Evolutionary conservation across 257 asterid species (phyloP).

Genomic region (Jacaranda copaia): DNA sequence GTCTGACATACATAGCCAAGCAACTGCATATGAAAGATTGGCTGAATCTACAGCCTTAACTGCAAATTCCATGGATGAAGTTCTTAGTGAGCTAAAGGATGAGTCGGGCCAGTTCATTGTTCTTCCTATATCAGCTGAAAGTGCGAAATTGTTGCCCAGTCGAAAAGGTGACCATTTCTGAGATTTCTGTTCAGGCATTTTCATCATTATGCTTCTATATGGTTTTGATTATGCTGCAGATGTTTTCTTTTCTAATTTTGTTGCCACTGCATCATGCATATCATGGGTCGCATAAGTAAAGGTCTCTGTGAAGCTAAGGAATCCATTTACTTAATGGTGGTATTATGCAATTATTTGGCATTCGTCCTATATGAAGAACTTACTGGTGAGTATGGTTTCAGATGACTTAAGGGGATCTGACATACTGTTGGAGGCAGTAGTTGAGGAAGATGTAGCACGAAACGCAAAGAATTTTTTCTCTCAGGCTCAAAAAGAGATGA

Average conservation of each 20-base stretch:
- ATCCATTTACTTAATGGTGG: neutral
- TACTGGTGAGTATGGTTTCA: conserved; percentile 40
- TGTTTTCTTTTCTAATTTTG: neutral
- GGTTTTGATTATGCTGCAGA: conserved; percentile 16
- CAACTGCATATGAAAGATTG: conserved; percentile 64
- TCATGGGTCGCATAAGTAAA: neutral
- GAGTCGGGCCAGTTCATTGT: conserved; percentile 78
- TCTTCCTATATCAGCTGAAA: conserved; percentile 93
- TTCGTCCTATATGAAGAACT: conserved; percentile 13
- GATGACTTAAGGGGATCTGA: conserved; percentile 76
- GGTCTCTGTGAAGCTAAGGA: conserved; percentile 6
- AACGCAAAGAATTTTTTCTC: conserved; percentile 69
- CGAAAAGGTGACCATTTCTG: conserved; percentile 52
- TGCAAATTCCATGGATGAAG: conserved; percentile 54
- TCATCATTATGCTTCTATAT: neutral
- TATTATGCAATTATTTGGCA: neutral
- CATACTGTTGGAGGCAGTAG: conserved; percentile 78
- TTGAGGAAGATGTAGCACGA: conserved; percentile 91
- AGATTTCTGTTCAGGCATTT: conserved; percentile 11
- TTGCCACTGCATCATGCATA: neutral
- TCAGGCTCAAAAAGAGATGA: conserved; percentile 57
- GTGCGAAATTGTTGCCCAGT: conserved; percentile 75
- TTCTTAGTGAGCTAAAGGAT: conserved; percentile 72
- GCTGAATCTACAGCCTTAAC: conserved; percentile 53
- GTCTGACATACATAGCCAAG: conserved; percentile 70